Base-by-base conservation (phyloP, 371 early-diverging fungal species). In the Batrachochytrium dendrobatidis region DNA sequence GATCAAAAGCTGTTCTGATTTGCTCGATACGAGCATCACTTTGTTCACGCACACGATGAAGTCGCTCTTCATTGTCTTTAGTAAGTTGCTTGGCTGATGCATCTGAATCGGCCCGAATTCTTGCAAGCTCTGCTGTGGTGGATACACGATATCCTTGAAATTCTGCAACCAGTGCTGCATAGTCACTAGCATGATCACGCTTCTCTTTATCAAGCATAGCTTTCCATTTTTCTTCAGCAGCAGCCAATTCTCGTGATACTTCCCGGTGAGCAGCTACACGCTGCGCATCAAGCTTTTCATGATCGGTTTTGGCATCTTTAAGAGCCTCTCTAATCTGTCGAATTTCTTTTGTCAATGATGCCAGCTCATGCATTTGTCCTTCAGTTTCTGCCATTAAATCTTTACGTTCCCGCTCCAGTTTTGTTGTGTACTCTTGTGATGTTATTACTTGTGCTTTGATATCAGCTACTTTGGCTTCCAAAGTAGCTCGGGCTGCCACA, bases 31-130 rank as follows among this genome's bases (percentile, higher is more conserved):
- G 51, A 17, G 51, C 3, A 3, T 51, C 51, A 3, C 12, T 12
- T 24, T 51, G 51, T 32, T 51, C 51, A 17, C 51, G 51, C 51
- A 51, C 12, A 12, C n/a, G 3, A n/a, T 3, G 7, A 20, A 61
- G 30, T 8, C 24, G 6, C 1, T 44, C 31, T 30, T 61, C 61
- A 8, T 55, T 29, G 20, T 20, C 32, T 30, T 61, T 55, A 5
- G 50, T 25, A 15, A 51, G 44, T 30, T 33, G 32, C 34, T 53
- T 63, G 3, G 33, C 24, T 8, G 32, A 3, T 6, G 59, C 10
- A n/a, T 63, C 59, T 26, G 34, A 55, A 33, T 61, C 55, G 1
- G 33, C 22, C 55, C 56, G 54, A 8, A 54, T 7, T 17, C 51
- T 28, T 18, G 30, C n/a, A 32, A 51, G 24, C 30, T 51, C 51